Base-by-base conservation (phyloP, 2,329 filamentous ascomycete genomes). In the Xylaria polymorpha region DNA sequence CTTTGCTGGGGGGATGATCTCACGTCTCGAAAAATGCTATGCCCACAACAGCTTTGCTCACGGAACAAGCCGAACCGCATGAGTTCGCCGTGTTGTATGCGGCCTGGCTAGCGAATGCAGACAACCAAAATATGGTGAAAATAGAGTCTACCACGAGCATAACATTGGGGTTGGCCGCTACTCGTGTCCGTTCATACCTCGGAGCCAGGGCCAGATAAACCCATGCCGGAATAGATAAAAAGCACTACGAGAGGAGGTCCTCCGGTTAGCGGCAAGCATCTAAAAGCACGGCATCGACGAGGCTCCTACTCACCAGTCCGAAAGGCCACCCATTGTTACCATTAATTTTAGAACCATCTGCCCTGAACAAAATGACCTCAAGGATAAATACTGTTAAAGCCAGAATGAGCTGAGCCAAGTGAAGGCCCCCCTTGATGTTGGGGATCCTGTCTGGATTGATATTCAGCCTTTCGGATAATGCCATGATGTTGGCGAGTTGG, bases 131-230 rank as follows among this genome's bases (percentile, higher is more conserved):
- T 72, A 92, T 78, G 75, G 82, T 81, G 76, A 85, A 90, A 66
- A 88, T 46, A n/a, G 79, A 79, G 75, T 92, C 90, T 39, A 91
- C 81, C 9, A 79, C 81, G 29, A 88, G 80, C 84, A 92, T 88
- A 69, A 84, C 89, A 72, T 88, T 86, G 2, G 89, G 88, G 67
- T 91, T 83, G 60, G 89, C 90, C 62, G 89, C 83, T 71, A 84
- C 87, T 64, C 87, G 85, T 4, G 90, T 90, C 71, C 89, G 85
- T 57, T 85, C 83, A 77, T 88, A 91, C 62, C 89, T 85, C 50
- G 89, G 89, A 3, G 88, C 86, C 85, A 90, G 88, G 73, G 87
- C 84, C 58, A 91, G 83, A 80, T 88, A 92, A 69, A 92, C 84
- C 82, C 89, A 89, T 53, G 88, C 87, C 0, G 88, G 88, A 56